phyloP scores from a whole-genome alignment of 2,329 filamentous ascomycete species.

The Polytolypa hystricis region DNA sequence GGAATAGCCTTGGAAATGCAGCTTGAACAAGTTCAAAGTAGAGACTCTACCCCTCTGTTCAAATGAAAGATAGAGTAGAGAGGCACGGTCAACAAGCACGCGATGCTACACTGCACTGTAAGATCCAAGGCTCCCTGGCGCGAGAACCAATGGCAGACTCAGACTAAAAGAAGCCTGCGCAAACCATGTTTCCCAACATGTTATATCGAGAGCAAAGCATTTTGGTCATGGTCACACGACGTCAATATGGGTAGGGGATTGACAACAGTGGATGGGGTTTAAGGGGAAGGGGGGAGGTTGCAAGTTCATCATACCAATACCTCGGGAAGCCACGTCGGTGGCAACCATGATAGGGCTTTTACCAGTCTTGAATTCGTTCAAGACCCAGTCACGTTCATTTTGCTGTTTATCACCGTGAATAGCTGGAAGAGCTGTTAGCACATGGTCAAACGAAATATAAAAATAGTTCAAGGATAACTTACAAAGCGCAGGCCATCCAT shows the following conservation, averaged over 20 bases:
- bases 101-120: constrained; percentile 58
- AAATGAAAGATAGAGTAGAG: constrained; percentile 50
- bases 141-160: constrained; percentile 69
- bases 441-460: constrained; percentile 16
- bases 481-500: constrained; percentile 96
- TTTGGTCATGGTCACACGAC: constrained; percentile 52
- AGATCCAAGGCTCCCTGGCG: constrained; percentile 76
- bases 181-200: constrained; percentile 81
- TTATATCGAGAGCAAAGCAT: constrained; percentile 84
- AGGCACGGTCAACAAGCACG: constrained; percentile 65
- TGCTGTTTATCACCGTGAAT: constrained; percentile 99
- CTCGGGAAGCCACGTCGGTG: constrained; percentile 98
- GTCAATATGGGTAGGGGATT: constrained; percentile 37
- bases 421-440: constrained; percentile 45
- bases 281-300: constrained; percentile 28
- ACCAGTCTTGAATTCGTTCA: constrained; percentile 98
- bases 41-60: constrained; percentile 69
- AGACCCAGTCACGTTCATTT: constrained; percentile 98
- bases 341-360: constrained; percentile 99
- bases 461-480: constrained; percentile 34
- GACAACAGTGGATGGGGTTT: constrained; percentile 21
- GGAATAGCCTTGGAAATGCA: constrained; percentile 59
- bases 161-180: constrained; percentile 78
- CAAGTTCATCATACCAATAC: constrained; percentile 94
- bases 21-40: constrained; percentile 72